Evolutionary conservation across 2,329 filamentous ascomycete genomes (phyloP).

Genomic region (Colletotrichum tanaceti): DNA sequence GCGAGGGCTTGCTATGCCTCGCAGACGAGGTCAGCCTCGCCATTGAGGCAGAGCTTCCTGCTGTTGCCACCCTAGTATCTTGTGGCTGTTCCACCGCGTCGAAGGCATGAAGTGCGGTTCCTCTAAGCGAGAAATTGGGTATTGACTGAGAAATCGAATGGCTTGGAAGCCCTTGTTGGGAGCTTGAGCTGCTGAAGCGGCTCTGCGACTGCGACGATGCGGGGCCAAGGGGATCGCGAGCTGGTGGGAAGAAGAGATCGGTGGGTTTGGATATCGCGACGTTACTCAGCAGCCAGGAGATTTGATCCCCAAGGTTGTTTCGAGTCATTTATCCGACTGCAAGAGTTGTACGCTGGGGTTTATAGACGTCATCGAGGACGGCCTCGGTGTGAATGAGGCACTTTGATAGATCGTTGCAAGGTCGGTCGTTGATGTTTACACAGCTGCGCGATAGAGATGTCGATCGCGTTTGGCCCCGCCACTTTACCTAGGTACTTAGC

Average conservation of each 20-base stretch:
- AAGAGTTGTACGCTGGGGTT: conserved; percentile 11
- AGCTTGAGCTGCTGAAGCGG: conserved; percentile 19
- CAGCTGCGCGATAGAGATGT: not conserved
- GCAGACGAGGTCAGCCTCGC: conserved; percentile 57
- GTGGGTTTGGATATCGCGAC: conserved; percentile 54
- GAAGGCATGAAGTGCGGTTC: conserved; percentile 21
- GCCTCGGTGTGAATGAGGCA: conserved; percentile 14
- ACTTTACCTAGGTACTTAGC: conserved; percentile 41
- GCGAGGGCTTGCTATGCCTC: conserved; percentile 58
- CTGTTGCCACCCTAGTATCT: conserved; percentile 30
- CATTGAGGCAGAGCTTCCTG: conserved; percentile 52
- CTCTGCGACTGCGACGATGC: conserved; percentile 37
- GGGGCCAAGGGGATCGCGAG: conserved; percentile 44
- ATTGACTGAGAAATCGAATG: not conserved
- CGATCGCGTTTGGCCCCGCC: conserved; percentile 34
- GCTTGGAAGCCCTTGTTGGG: conserved; percentile 28
- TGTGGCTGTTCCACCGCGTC: conserved; percentile 20
- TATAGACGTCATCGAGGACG: conserved; percentile 33
- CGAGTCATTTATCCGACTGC: conserved; percentile 67
- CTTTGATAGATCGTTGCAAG: conserved; percentile 24
- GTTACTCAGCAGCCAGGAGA: conserved; percentile 68
- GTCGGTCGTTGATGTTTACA: conserved; percentile 31
- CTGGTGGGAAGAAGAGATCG: conserved; percentile 53
- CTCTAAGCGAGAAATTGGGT: conserved; percentile 12
- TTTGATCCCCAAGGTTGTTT: conserved; percentile 69